A percentile compares a stretch with the other conserved stretches of the same genome.
Conservation (phyloP, 192 early-diverging fungal genomes). For the Polychytrium aggregatum region DNA sequence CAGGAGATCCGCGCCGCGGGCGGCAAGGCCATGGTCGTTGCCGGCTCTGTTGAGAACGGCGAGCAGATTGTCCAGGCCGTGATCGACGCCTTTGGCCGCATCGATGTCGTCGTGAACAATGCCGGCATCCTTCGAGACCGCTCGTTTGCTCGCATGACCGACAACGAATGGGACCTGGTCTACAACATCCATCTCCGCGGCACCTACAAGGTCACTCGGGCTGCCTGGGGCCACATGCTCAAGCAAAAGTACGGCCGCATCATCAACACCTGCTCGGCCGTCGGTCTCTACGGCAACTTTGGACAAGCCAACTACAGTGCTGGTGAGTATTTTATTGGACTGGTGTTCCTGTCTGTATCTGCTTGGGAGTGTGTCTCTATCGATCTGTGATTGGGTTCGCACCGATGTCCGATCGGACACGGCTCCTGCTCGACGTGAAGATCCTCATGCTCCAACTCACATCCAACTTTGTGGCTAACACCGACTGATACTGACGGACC, state of each 20-base stretch:
- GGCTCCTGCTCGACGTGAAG: too few relatives aligned
- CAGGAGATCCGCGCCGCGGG: conserved; percentile 68
- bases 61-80: conserved; percentile 89
- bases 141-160: conserved; percentile 82
- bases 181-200: conserved; percentile 83
- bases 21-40: conserved; percentile 79
- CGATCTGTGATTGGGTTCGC: too few relatives aligned
- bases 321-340: too few relatives aligned
- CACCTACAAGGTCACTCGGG: conserved; percentile 87
- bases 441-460: too few relatives aligned
- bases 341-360: too few relatives aligned
- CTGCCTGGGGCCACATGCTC: conserved; percentile 89
- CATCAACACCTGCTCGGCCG: conserved; percentile 90
- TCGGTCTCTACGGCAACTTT: conserved; percentile 86
- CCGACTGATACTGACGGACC: too few relatives aligned
- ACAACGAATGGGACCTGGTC: conserved; percentile 86
- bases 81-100: conserved; percentile 59
- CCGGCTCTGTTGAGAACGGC: conserved; percentile 94
- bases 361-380: too few relatives aligned
- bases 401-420: too few relatives aligned
- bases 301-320: conserved; percentile 91
- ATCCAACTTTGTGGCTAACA: too few relatives aligned
- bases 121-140: conserved; percentile 96
- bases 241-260: conserved; percentile 93
- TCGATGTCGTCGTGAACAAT: conserved; percentile 85